A percentile compares a stretch with the other conserved stretches of the same genome.
Conservation (phyloP, 768 basidiomycete genomes). For the Pleurotus tuber-regium region DNA sequence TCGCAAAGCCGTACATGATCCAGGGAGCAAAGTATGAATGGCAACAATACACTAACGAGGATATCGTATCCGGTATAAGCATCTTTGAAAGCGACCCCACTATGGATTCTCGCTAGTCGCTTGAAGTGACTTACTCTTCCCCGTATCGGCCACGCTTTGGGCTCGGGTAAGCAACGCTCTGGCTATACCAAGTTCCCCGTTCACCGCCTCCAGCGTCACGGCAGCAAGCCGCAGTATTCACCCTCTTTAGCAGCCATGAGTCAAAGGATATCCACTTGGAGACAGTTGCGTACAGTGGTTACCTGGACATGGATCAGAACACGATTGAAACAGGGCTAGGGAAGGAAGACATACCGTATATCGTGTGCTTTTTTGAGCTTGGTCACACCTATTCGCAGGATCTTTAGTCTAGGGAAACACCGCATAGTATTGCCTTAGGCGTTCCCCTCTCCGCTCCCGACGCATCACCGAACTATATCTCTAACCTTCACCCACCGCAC, state of each 20-base stretch:
- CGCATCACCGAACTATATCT: slow-evolving; percentile 91
- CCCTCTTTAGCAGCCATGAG: slow-evolving; percentile 98
- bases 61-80: too few relatives aligned
- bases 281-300: slow-evolving; percentile 86
- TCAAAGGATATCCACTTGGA: slow-evolving; percentile 96
- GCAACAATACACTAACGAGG: too few relatives aligned
- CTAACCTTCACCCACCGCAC: slow-evolving; percentile 64
- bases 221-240: slow-evolving; percentile 97
- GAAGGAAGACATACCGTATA: slow-evolving; percentile 59
- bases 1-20: too few relatives aligned
- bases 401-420: slow-evolving; percentile 83
- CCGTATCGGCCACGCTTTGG: slow-evolving; percentile 86
- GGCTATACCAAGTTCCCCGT: slow-evolving; percentile 85
- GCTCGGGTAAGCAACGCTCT: slow-evolving; percentile 86
- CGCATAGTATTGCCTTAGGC: slow-evolving; percentile 85
- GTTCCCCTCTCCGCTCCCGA: slow-evolving; percentile 79
- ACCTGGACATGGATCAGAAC: slow-evolving; percentile 72
- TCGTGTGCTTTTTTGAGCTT: slow-evolving; percentile 93
- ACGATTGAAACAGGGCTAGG: too few relatives aligned
- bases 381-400: slow-evolving; percentile 89
- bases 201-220: slow-evolving; percentile 95
- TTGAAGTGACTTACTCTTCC: slow-evolving; percentile 63
- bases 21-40: too few relatives aligned
- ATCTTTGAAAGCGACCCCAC: slow-evolving; percentile 88
- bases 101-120: too few relatives aligned